These are phyloP conservation scores for Cladophialophora exuberans DNA, from an alignment of 2,329 filamentous ascomycete species.

Conservation along the genomic window DNA sequence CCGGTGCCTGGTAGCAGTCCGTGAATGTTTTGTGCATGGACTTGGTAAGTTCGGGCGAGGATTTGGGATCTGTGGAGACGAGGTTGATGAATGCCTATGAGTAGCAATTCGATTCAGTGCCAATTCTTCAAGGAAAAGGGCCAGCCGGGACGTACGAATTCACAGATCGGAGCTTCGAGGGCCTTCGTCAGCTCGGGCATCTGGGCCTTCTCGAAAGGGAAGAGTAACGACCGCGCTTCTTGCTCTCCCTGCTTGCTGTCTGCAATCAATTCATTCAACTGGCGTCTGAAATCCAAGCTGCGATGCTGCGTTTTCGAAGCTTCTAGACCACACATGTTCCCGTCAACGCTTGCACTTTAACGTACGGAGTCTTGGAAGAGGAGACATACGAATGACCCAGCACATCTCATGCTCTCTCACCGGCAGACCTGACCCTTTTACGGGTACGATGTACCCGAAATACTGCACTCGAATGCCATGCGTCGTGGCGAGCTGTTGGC, in stretches of 20 bases:
- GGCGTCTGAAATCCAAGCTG: background rate
- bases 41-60: background rate
- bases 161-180: conserved; percentile 9
- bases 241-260: too few species aligned
- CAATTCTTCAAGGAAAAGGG: background rate
- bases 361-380: background rate
- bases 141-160: conserved; percentile 11
- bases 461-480: conserved; percentile 6
- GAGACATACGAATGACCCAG: conserved; percentile 19
- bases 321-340: background rate
- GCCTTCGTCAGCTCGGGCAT: conserved; percentile 10
- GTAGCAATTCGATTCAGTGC: background rate
- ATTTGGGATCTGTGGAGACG: background rate
- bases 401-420: conserved; percentile 13
- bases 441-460: conserved; percentile 4
- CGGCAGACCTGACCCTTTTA: background rate
- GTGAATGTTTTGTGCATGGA: conserved; percentile 23
- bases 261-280: conserved; percentile 3
- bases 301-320: background rate
- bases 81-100: conserved; percentile 12
- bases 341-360: background rate
- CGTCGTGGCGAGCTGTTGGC: conserved; percentile 2
- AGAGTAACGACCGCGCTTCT: conserved; percentile 9
- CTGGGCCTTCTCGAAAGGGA: conserved; percentile 5
- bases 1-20: conserved; percentile 5